Base-by-base conservation (phyloP, 1,284 basidiomycete species). In the Coniferiporia weirii region DNA sequence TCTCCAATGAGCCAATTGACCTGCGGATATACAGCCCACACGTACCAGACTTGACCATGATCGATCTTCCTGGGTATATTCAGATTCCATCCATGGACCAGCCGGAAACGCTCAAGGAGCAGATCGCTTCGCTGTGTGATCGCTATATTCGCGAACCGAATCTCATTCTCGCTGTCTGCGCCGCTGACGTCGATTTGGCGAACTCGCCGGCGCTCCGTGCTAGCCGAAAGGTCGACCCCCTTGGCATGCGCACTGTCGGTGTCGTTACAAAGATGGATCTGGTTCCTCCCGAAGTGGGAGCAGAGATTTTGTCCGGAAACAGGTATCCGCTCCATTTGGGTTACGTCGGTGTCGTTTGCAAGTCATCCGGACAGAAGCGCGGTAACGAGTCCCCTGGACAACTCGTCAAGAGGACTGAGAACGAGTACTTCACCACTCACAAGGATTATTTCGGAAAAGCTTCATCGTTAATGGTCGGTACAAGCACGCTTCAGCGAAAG, bases 251-350 rank as follows among this genome's bases (percentile, higher is more conserved):
- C 34, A 99, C 97, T 0, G 96, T 99, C 66, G 96, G 97, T 35
- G 97, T 99, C 5, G 82, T 99, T 49, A 99, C 97, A 47, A 99
- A 99, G 81, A 97, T 99, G 95, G 96, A 99, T 70, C 79, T 99
- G 19, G 93, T 99, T 13, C 79, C 88, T 34, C 84, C 95, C 0
- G 87, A 92, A 60, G 81, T 87, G 58, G 97, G 95, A 4, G 90
- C 88, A 0, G 68, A 73, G 19, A 95, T 99, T 62, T 76, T 99
- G 4, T 78, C 84, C 20, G 95, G 95, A 9, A 95, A 97, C 72
- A 82, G 93, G 60, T 99, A 99, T 70, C 96, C 97, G n/a, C 79
- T 99, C 1, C 94, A 97, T 65, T 81, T 99, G 0, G 97, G 97
- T 7, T 99, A 99, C 67, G 89, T 99, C 44, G 96, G 96, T 38